Evolutionary conservation across 768 basidiomycete species (phyloP).

Genomic region (Tricholoma bakamatsutake): DNA sequence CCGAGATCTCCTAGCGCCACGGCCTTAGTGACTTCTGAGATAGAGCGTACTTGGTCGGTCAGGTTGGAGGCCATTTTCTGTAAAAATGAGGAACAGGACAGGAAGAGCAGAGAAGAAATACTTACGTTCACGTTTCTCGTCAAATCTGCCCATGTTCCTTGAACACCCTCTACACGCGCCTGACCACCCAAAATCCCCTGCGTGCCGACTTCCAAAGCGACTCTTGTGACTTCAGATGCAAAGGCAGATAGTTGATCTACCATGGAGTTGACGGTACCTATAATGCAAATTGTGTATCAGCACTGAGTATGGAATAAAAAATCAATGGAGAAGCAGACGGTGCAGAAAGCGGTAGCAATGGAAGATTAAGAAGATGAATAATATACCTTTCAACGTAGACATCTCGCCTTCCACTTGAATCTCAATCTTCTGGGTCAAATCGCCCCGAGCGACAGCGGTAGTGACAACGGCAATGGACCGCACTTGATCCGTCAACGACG

Average conservation of each 20-base stretch:
- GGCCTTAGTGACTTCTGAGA: slow-evolving; percentile 85
- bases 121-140: slow-evolving; percentile 84
- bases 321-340: too few species aligned
- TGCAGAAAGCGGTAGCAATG: too few species aligned
- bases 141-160: slow-evolving; percentile 37
- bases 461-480: slow-evolving; percentile 91
- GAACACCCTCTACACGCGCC: too few species aligned
- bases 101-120: slow-evolving; percentile 7
- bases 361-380: slow-evolving; percentile 19
- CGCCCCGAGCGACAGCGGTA: slow-evolving; percentile 84
- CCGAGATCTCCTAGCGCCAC: slow-evolving; percentile 83
- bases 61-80: slow-evolving; percentile 86
- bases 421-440: slow-evolving; percentile 62
- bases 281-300: background rate
- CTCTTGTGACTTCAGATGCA: slow-evolving; percentile 73
- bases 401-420: slow-evolving; percentile 82
- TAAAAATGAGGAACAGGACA: slow-evolving; percentile 13
- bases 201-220: slow-evolving; percentile 51
- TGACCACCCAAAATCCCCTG: slow-evolving; percentile 59
- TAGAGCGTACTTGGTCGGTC: slow-evolving; percentile 85
- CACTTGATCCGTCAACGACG: slow-evolving; percentile 82
- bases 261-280: slow-evolving; percentile 87
- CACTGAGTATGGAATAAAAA: background rate
- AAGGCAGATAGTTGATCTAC: slow-evolving; percentile 75
- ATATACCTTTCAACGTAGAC: slow-evolving; percentile 59